These are phyloP conservation scores for Helichrysum umbraculigerum DNA, from an alignment of 129 eudicot genomes.

Conservation along the genomic window DNA sequence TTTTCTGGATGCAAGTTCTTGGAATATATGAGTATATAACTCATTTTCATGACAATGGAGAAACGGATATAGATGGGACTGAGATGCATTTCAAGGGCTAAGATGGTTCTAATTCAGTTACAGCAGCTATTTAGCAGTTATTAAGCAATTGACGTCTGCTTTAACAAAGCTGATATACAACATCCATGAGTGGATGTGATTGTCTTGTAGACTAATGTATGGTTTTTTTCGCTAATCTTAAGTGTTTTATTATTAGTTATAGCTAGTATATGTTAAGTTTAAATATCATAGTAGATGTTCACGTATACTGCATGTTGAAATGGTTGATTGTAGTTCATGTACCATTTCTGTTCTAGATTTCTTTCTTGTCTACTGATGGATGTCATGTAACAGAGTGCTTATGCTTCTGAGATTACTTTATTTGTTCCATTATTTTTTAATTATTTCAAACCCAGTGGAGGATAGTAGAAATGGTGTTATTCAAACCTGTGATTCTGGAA, in stretches of 20 bases:
- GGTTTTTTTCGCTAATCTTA: conserved; percentile 15
- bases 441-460: too few species aligned
- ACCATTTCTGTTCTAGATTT: conserved; percentile 1
- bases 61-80: background rate
- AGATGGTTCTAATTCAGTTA: background rate
- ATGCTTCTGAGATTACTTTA: background rate
- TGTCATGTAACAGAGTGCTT: background rate
- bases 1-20: background rate
- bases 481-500: too few species aligned
- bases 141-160: conserved; percentile 23
- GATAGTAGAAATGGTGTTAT: too few species aligned
- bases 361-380: background rate
- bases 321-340: conserved; percentile 13
- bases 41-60: too few species aligned
- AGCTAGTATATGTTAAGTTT: conserved; percentile 25
- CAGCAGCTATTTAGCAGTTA: conserved; percentile 10
- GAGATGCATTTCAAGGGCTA: background rate
- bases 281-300: conserved; percentile 2
- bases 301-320: conserved; percentile 20
- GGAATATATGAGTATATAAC: background rate
- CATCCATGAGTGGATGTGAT: conserved; percentile 17
- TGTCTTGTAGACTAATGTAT: conserved; percentile 24
- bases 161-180: conserved; percentile 5
- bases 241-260: conserved; percentile 5
- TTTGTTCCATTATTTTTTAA: background rate